Percentiles rank a stretch among this genome's conserved stretches.
Evolutionary conservation across 164 flowering plant genomes (phyloP).

Genomic region (Brasenia schreberi): DNA sequence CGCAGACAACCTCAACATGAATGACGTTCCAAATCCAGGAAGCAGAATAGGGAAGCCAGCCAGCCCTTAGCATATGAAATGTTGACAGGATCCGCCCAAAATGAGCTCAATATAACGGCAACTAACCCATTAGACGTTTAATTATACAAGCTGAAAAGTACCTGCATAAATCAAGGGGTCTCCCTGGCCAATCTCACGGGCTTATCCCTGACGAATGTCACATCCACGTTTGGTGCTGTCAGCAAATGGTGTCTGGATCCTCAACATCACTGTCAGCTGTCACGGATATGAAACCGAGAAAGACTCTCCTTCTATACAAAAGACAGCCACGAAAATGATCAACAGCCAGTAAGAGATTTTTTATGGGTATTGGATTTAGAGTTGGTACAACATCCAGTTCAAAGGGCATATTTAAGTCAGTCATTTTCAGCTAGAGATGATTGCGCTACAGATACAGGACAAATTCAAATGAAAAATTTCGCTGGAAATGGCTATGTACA

Average conservation of each 20-base stretch:
- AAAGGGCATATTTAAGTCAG: no score
- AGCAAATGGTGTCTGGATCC: slow-evolving; percentile 57
- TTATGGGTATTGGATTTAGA: no score
- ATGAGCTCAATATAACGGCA: no score
- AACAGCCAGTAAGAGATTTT: no score
- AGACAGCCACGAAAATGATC: neutral
- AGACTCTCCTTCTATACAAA: slow-evolving; percentile 38
- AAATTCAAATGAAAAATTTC: no score
- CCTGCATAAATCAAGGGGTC: slow-evolving; percentile 16
- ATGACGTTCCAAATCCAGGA: neutral
- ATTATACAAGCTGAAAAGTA: neutral
- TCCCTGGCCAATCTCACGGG: slow-evolving; percentile 54
- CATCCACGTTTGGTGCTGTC: slow-evolving; percentile 41
- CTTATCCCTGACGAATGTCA: slow-evolving; percentile 55
- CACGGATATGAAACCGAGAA: slow-evolving; percentile 31
- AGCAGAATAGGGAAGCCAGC: neutral
- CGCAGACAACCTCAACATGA: no score
- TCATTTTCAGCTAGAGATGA: no score
- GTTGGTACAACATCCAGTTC: no score
- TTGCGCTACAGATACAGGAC: no score
- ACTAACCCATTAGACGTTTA: neutral
- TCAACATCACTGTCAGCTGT: slow-evolving; percentile 40
- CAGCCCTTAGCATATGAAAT: neutral
- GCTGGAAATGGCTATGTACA: no score
- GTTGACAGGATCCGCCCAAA: neutral